Conservation (phyloP, 306 rosid genomes). For the Malus sieversii region DNA sequence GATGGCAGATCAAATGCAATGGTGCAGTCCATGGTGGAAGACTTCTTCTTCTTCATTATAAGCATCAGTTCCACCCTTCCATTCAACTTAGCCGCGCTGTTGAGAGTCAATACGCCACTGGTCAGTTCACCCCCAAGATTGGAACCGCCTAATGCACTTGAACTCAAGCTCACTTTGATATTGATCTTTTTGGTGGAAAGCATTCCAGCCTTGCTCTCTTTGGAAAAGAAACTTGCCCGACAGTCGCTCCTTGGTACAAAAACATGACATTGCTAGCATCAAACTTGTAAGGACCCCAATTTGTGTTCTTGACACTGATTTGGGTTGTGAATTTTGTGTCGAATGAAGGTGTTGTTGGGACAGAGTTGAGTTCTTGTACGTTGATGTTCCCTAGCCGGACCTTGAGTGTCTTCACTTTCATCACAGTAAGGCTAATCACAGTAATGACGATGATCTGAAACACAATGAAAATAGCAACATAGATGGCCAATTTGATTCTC, state of each 20-base stretch:
- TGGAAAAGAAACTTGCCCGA: background rate
- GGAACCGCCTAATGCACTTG: background rate
- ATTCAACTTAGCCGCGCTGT: background rate
- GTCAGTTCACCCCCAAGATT: background rate
- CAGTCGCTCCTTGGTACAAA: background rate
- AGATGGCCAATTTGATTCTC: background rate
- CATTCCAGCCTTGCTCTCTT: background rate
- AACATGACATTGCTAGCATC: background rate
- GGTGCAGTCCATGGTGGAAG: background rate
- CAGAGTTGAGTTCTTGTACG: background rate
- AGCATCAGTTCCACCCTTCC: slow-evolving; percentile 8
- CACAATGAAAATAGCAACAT: background rate
- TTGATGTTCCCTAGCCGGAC: background rate
- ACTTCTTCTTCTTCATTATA: slow-evolving; percentile 7
- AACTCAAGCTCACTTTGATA: too few relatives aligned
- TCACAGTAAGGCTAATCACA: background rate
- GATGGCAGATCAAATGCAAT: background rate
- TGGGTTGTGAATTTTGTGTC: slow-evolving; percentile 3
- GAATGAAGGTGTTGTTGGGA: background rate
- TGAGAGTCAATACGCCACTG: background rate
- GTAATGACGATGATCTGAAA: background rate
- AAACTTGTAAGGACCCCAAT: slow-evolving; percentile 12
- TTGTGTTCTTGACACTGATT: background rate
- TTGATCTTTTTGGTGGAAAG: background rate
- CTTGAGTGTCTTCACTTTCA: slow-evolving; percentile 3